These are phyloP conservation scores for Phialophora macrospora DNA, from an alignment of 2,329 filamentous ascomycete species.

Conservation along the genomic window DNA sequence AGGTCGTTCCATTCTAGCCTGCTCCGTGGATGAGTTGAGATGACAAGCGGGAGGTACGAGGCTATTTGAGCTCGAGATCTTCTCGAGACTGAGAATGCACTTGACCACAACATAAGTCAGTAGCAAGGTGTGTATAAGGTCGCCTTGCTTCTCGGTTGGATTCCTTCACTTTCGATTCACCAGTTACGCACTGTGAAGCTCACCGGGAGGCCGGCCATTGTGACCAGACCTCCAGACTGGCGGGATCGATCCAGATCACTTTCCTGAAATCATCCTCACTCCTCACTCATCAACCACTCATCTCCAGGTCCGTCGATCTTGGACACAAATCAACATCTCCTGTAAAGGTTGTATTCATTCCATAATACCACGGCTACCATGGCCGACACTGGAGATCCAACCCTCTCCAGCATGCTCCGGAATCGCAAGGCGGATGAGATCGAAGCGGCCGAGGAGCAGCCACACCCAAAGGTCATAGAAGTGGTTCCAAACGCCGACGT, in stretches of 20 bases:
- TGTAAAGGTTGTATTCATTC: not conserved
- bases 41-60: not conserved
- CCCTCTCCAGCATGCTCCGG: not conserved
- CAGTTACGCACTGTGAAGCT: not conserved
- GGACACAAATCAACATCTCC: not conserved
- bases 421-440: conserved; percentile 3
- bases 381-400: not conserved
- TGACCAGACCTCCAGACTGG: not conserved
- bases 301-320: not conserved
- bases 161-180: not conserved
- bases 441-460: not conserved
- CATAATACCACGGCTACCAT: not conserved
- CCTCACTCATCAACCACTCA: not conserved
- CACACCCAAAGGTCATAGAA: not conserved
- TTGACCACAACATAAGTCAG: not conserved
- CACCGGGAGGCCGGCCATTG: not conserved
- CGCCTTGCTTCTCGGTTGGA: not conserved
- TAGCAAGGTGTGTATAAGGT: not conserved
- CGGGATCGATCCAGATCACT: not conserved
- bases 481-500: conserved; percentile 1
- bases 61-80: not conserved
- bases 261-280: not conserved
- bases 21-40: not conserved
- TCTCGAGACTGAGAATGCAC: not conserved
- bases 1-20: not conserved